phyloP scores from a whole-genome alignment of 345 rosid genomes.

The Theobroma cacao region DNA sequence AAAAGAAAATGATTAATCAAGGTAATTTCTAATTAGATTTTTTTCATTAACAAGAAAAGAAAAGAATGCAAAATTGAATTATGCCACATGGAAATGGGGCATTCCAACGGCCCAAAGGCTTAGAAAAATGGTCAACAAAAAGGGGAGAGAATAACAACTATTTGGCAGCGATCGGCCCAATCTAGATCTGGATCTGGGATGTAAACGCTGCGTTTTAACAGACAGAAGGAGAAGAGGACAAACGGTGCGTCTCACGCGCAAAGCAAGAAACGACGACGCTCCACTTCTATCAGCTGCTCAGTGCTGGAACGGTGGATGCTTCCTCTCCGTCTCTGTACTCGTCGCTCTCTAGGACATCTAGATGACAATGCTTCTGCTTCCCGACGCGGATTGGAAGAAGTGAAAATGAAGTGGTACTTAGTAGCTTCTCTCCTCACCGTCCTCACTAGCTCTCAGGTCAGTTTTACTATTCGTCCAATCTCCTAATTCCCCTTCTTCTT shows the following conservation, averaged over 20 bases:
- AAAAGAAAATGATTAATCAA: no score
- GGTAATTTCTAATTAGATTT: no score
- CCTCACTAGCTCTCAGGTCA: conserved; percentile 66
- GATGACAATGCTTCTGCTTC: not conserved
- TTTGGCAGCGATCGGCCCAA: no score
- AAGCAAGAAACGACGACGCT: not conserved
- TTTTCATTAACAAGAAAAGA: no score
- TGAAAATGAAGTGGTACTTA: conserved; percentile 51
- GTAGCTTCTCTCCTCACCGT: conserved; percentile 55
- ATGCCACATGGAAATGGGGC: not conserved
- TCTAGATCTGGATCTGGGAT: not conserved
- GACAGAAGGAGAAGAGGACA: no score
- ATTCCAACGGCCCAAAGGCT: not conserved
- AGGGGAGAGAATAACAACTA: no score
- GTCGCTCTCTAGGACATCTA: not conserved
- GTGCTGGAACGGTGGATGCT: not conserved
- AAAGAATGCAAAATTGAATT: no score
- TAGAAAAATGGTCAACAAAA: no score
- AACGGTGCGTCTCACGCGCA: no score
- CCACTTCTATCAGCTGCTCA: no score
- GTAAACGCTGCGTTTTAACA: not conserved
- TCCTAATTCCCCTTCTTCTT: not conserved
- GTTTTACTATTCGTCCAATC: not conserved
- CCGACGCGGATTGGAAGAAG: conserved; percentile 9
- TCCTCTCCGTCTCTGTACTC: not conserved